These are phyloP conservation scores for Aspergillus texensis DNA, from an alignment of 2,329 filamentous ascomycete genomes.

Conservation along the genomic window DNA sequence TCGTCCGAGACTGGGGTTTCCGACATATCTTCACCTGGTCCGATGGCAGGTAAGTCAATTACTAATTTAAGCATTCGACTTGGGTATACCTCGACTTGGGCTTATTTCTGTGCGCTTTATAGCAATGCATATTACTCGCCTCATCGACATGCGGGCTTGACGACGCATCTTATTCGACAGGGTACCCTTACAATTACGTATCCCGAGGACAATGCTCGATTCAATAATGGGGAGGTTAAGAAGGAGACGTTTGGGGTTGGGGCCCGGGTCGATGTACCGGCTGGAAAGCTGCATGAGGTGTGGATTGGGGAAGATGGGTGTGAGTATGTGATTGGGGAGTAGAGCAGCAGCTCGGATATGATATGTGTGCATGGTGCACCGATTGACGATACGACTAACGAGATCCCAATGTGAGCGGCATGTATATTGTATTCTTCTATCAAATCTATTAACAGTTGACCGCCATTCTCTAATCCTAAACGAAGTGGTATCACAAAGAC, in stretches of 20 bases:
- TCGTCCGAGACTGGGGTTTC: conserved; percentile 63
- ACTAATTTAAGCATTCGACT: too few relatives aligned
- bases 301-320: conserved; percentile 63
- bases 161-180: conserved; percentile 62
- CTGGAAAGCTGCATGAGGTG: conserved; percentile 59
- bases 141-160: conserved; percentile 58
- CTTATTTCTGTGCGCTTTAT: conserved; percentile 4
- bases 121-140: conserved; percentile 64
- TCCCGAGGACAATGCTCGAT: conserved; percentile 50
- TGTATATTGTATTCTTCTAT: not conserved
- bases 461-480: not conserved
- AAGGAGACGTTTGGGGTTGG: conserved; percentile 61
- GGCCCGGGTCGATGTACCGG: conserved; percentile 60
- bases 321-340: conserved; percentile 64
- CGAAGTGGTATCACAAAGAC: conserved; percentile 2
- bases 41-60: conserved; percentile 55
- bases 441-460: not conserved
- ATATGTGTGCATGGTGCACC: not conserved
- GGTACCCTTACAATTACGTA: conserved; percentile 62
- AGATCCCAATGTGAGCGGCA: not conserved
- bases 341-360: not conserved
- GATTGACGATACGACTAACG: not conserved
- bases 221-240: conserved; percentile 31
- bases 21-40: conserved; percentile 63
- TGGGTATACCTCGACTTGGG: too few relatives aligned